Evolutionary conservation across 108 stramenopile genomes (phyloP), one percentile per base, ranked within the genome.

Genomic region (Conticribra guillardii): DNA sequence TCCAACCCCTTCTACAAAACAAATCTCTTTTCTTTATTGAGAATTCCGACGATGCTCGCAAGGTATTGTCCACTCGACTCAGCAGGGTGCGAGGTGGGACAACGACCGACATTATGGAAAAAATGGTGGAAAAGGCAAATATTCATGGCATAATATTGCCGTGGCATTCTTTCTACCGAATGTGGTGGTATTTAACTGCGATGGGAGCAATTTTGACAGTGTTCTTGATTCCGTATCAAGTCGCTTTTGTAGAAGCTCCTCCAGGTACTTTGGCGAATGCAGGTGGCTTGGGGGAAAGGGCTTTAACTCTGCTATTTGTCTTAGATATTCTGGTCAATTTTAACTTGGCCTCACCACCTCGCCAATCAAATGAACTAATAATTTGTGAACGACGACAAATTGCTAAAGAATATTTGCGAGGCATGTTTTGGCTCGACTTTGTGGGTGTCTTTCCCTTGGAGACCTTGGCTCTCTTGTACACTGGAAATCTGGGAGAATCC

Each of bases 321-420:
- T n/a, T 80, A n/a, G 87, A 89, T 44, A 86, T 89, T 5, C 18
- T 84, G 3, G 31, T 86, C 48, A 75, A 82, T 50, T 89, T 89
- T 53, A 72, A 83, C 27, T 33, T 86, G 37, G 87, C 83, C 1
- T 86, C 53, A n/a, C n/a, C n/a, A n/a, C n/a, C n/a, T n/a, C n/a
- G n/a, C 54, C 83, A 67, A 59, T 34, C 79, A n/a, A 41, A 80
- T 29, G 79, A 82, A 28, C 26, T 59, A 21, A 21, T 86, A 30
- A 51, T 86, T 1, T 55, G 22, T 21, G 76, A 82, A 32, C 51
- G 61, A 27, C 34, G 33, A 7, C 34, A 46, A 45, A 86, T 89
- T 57, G 76, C 80, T 21, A 48, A 41, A 17, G 78, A 78, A 21
- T 89, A 89, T 56, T 26, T 77, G 1, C 47, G 44, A n/a, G 27